phyloP scores from a whole-genome alignment of 139 green algal species.

The Trebouxia sp. region DNA sequence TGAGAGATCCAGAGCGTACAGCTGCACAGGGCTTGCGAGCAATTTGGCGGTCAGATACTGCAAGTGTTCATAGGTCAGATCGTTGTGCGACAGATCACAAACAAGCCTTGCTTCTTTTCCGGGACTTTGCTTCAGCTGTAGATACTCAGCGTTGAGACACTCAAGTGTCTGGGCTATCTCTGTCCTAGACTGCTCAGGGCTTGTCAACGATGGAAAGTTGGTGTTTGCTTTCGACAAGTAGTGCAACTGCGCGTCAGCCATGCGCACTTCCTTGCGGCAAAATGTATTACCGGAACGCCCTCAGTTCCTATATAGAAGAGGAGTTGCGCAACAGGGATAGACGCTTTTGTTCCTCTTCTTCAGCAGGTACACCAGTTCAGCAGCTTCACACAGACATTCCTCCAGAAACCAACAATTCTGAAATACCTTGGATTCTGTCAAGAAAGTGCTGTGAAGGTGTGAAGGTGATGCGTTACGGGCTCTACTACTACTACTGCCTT shows the following conservation, averaged over 20 bases:
- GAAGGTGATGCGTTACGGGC: no score
- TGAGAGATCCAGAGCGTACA: slow-evolving; percentile 2
- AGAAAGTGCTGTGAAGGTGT: no score
- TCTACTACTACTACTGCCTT: no score
- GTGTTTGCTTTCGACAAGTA: not conserved
- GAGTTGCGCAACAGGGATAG: not conserved
- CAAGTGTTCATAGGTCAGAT: slow-evolving; percentile 16
- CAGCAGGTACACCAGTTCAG: not conserved
- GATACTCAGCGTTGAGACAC: slow-evolving; percentile 2
- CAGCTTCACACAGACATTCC: no score
- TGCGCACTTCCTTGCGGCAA: not conserved
- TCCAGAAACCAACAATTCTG: no score
- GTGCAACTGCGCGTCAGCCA: not conserved
- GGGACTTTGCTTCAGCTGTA: not conserved
- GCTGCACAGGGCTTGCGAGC: slow-evolving; percentile 9
- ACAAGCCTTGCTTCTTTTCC: slow-evolving; percentile 4
- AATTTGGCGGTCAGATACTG: slow-evolving; percentile 4
- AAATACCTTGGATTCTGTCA: no score
- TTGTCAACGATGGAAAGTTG: slow-evolving; percentile 18
- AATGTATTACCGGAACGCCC: not conserved
- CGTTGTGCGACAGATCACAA: not conserved
- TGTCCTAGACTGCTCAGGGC: not conserved
- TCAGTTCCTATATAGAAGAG: not conserved
- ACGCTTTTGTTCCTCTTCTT: not conserved
- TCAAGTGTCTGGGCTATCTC: slow-evolving; percentile 6